phyloP scores from a whole-genome alignment of 2,329 filamentous ascomycete species.

The Colletotrichum nymphaeae region DNA sequence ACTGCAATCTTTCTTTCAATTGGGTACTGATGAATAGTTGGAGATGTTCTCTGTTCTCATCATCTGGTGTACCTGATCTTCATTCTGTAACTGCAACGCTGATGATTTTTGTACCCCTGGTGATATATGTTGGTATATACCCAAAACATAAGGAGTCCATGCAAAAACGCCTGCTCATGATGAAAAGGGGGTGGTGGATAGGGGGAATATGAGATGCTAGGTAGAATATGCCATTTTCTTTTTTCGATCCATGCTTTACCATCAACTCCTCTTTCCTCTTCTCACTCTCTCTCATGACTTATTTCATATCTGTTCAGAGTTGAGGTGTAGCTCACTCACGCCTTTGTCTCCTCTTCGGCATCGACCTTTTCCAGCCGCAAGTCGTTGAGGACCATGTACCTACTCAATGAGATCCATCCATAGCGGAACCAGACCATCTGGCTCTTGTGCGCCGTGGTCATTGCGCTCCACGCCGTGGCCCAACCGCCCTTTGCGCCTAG shows the following conservation, averaged over 20 bases:
- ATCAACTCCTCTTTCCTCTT: not conserved
- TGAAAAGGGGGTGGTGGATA: not conserved
- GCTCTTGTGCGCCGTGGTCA: conserved; percentile 90
- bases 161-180: conserved; percentile 24
- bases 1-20: not conserved
- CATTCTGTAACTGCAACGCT: not conserved
- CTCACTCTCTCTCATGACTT: not conserved
- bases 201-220: conserved; percentile 7
- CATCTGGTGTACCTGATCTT: not conserved
- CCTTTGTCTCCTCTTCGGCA: not conserved
- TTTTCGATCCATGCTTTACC: not conserved
- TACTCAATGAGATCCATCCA: conserved; percentile 90
- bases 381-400: conserved; percentile 98
- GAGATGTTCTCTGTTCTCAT: not conserved
- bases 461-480: conserved; percentile 78
- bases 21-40: not conserved
- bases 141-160: not conserved
- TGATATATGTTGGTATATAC: not conserved
- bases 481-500: conserved; percentile 68
- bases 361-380: conserved; percentile 65
- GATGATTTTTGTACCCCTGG: not conserved
- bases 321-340: not conserved
- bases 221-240: not conserved
- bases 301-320: no score
- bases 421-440: conserved; percentile 99